phyloP scores from a whole-genome alignment of 1,139 yeast genomes.

The Magnusiomyces suaveolens region DNA sequence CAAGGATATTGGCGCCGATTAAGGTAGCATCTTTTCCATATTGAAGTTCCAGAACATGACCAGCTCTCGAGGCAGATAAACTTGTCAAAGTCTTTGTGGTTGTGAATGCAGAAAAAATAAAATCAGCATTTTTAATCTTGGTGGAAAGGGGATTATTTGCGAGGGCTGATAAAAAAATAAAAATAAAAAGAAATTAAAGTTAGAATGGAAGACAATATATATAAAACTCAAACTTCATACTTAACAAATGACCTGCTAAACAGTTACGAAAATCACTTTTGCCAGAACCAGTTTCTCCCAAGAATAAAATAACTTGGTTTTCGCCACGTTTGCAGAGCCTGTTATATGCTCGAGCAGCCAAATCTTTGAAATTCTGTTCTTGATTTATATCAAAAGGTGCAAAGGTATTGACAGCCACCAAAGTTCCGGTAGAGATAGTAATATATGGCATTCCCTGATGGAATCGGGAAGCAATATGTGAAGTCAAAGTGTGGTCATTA shows the following conservation, averaged over 20 bases:
- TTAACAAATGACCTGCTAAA: conserved; percentile 28
- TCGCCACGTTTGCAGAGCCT: conserved; percentile 34
- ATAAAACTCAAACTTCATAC: conserved; percentile 22
- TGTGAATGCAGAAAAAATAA: conserved; percentile 33
- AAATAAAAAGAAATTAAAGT: background rate
- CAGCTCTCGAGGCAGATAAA: conserved; percentile 32
- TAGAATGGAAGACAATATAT: background rate
- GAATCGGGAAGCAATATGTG: conserved; percentile 37
- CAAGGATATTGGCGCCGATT: conserved; percentile 34
- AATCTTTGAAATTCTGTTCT: conserved; percentile 33
- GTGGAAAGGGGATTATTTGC: conserved; percentile 33
- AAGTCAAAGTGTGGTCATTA: conserved; percentile 35
- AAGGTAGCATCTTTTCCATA: conserved; percentile 33
- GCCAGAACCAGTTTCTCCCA: conserved; percentile 37
- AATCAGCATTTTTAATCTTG: conserved; percentile 31
- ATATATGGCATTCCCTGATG: conserved; percentile 37
- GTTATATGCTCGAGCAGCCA: conserved; percentile 34
- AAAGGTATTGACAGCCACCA: conserved; percentile 35
- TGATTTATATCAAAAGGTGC: conserved; percentile 33
- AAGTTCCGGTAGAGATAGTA: conserved; percentile 32
- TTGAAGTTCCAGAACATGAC: conserved; percentile 35
- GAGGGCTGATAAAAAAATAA: conserved; percentile 21
- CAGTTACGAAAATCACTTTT: conserved; percentile 33
- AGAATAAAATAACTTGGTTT: conserved; percentile 33
- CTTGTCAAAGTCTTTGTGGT: conserved; percentile 33